Percentiles rank a stretch among this genome's conserved stretches.
Evolutionary conservation across 768 basidiomycete genomes (phyloP).

Genomic region (Pulveroboletus ravenelii): DNA sequence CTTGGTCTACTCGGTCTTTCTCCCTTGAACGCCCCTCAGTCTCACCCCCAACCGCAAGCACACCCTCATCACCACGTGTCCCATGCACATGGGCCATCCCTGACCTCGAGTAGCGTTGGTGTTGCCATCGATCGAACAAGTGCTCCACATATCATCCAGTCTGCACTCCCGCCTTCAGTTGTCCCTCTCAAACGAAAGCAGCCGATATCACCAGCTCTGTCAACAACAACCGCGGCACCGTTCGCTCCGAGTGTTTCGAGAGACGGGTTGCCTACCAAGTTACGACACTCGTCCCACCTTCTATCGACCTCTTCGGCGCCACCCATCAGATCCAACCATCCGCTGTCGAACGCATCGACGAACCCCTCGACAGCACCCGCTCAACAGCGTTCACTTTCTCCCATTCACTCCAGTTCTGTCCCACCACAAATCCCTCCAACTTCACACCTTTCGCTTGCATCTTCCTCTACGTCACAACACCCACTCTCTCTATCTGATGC

Average conservation of each 20-base stretch:
- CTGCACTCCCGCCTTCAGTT: slow-evolving; percentile 23
- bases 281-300: slow-evolving; percentile 15
- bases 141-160: slow-evolving; percentile 18
- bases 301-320: slow-evolving; percentile 16
- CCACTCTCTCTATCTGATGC: slow-evolving; percentile 12
- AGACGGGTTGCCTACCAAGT: slow-evolving; percentile 12
- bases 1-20: slow-evolving; percentile 54
- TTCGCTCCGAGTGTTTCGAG: background rate
- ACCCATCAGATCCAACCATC: slow-evolving; percentile 6
- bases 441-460: slow-evolving; percentile 12
- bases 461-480: slow-evolving; percentile 21
- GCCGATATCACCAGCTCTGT: slow-evolving; percentile 17
- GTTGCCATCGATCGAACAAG: slow-evolving; percentile 24
- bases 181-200: slow-evolving; percentile 43
- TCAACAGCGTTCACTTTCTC: slow-evolving; percentile 19
- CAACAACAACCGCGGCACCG: slow-evolving; percentile 7
- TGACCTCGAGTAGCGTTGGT: slow-evolving; percentile 22
- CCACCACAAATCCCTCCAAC: slow-evolving; percentile 14
- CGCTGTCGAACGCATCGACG: slow-evolving; percentile 7
- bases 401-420: slow-evolving; percentile 8
- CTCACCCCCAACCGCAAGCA: slow-evolving; percentile 24
- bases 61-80: slow-evolving; percentile 24
- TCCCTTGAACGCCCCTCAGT: slow-evolving; percentile 31
- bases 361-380: slow-evolving; percentile 14
- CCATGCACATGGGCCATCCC: slow-evolving; percentile 25